A percentile compares a stretch with the other conserved stretches of the same genome.
phyloP scores from a whole-genome alignment of 208 protist species.

The Spongospora subterranea region DNA sequence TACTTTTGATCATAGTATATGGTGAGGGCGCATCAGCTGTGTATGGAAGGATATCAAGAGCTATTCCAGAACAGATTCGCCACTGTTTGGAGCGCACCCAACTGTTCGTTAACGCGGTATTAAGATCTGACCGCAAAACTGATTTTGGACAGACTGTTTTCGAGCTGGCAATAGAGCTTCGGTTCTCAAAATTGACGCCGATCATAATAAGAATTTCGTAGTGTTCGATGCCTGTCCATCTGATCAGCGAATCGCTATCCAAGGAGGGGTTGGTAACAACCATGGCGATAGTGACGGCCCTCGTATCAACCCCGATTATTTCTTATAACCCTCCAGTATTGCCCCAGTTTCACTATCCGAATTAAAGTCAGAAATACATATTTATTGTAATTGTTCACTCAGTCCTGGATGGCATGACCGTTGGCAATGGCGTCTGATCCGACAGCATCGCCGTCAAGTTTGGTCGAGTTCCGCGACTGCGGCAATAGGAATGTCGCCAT shows the following conservation, averaged over 20 bases:
- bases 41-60: constrained; percentile 81
- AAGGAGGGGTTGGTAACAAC: neutral
- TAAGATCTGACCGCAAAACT: neutral
- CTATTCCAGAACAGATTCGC: constrained; percentile 70
- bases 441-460: too few relatives aligned
- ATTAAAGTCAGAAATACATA: too few relatives aligned
- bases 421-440: too few relatives aligned
- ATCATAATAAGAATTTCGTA: neutral
- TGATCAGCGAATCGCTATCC: neutral
- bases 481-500: too few relatives aligned
- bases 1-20: constrained; percentile 70
- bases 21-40: constrained; percentile 83
- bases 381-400: too few relatives aligned
- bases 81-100: constrained; percentile 72
- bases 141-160: constrained; percentile 45
- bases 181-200: neutral
- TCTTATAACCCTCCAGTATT: too few relatives aligned
- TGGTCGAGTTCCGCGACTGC: too few relatives aligned
- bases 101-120: constrained; percentile 60
- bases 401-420: too few relatives aligned
- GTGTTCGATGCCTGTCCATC: constrained; percentile 33
- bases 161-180: constrained; percentile 38
- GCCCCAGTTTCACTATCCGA: too few relatives aligned
- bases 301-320: constrained; percentile 27
- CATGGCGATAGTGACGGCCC: neutral